A percentile compares a stretch with the other conserved stretches of the same genome.
These are phyloP conservation scores for Ascoidea rubescens DNA, from an alignment of 805 yeast species.

Conservation along the genomic window DNA sequence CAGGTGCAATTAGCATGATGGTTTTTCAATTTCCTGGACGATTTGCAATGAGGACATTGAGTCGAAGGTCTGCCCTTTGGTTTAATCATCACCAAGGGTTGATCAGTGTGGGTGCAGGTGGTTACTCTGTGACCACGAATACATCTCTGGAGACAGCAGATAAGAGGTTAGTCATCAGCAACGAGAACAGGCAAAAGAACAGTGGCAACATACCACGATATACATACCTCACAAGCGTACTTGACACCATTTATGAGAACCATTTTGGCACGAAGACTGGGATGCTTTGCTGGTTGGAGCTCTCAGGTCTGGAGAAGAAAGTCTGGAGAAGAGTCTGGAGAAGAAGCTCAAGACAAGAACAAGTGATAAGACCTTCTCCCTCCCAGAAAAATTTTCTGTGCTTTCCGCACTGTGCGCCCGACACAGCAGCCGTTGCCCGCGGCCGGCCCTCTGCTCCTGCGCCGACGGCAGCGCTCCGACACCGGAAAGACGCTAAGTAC, in stretches of 20 bases:
- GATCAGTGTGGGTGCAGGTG: conserved; percentile 84
- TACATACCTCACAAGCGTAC: conserved; percentile 67
- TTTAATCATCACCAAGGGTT: conserved; percentile 82
- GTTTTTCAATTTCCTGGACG: conserved; percentile 51
- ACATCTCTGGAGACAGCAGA: conserved; percentile 33
- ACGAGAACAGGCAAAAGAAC: not conserved
- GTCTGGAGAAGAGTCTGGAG: too few relatives aligned
- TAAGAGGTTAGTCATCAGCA: not conserved
- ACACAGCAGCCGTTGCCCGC: too few relatives aligned
- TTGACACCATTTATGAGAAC: conserved; percentile 85
- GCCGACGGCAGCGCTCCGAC: too few relatives aligned
- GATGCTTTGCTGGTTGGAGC: too few relatives aligned
- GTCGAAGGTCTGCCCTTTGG: conserved; percentile 95
- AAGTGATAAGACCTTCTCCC: too few relatives aligned
- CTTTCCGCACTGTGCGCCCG: too few relatives aligned
- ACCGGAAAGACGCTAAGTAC: too few relatives aligned
- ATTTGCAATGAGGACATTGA: conserved; percentile 79
- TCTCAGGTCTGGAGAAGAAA: too few relatives aligned
- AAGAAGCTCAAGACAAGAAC: too few relatives aligned
- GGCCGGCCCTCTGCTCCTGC: too few relatives aligned
- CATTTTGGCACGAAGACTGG: conserved; percentile 27
- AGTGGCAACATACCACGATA: not conserved
- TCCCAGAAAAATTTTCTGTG: too few relatives aligned
- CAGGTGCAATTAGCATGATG: conserved; percentile 60
- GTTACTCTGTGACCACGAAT: conserved; percentile 95